Percentiles rank a stretch among this genome's conserved stretches.
Evolutionary conservation across 768 basidiomycete species (phyloP).

Genomic region (Suillus cothurnatus): DNA sequence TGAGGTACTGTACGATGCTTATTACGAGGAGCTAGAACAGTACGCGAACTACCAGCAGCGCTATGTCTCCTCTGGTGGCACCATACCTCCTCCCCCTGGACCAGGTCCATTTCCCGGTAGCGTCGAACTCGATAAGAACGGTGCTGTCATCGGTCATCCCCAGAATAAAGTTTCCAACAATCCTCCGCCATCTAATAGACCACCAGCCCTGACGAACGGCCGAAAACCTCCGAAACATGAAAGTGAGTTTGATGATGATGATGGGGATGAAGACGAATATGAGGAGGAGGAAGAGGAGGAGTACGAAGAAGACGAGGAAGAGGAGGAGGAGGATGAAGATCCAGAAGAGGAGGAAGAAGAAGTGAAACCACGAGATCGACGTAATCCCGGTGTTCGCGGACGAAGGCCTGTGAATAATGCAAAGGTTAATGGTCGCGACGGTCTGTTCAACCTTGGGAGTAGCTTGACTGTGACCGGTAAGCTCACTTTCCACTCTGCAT

Average conservation of each 20-base stretch:
- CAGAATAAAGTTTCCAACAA: constrained; percentile 37
- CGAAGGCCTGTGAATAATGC: constrained; percentile 44
- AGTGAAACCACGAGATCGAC: constrained; percentile 45
- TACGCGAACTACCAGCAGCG: constrained; percentile 98
- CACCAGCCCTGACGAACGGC: constrained; percentile 35
- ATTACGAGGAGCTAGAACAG: constrained; percentile 99
- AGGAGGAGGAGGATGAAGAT: constrained; percentile 70
- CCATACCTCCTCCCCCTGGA: constrained; percentile 88
- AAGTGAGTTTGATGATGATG: constrained; percentile 69
- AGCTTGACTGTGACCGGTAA: constrained; percentile 81
- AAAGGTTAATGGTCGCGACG: constrained; percentile 56
- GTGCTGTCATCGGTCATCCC: constrained; percentile 55
- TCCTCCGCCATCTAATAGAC: constrained; percentile 40
- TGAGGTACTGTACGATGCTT: constrained; percentile 99
- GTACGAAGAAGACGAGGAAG: constrained; percentile 69
- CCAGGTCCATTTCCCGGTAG: constrained; percentile 98
- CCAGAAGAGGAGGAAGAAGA: constrained; percentile 61
- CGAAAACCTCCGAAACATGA: constrained; percentile 54
- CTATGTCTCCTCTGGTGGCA: constrained; percentile 89
- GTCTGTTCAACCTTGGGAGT: constrained; percentile 78
- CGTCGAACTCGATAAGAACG: constrained; percentile 94
- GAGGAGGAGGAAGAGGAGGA: constrained; percentile 61
- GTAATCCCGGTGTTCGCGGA: constrained; percentile 36
- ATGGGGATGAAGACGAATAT: constrained; percentile 54
- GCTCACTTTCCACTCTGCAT: constrained; percentile 28